Base-by-base conservation (phyloP, 2,329 filamentous ascomycete genomes). In the Pyrenochaeta sp. region DNA sequence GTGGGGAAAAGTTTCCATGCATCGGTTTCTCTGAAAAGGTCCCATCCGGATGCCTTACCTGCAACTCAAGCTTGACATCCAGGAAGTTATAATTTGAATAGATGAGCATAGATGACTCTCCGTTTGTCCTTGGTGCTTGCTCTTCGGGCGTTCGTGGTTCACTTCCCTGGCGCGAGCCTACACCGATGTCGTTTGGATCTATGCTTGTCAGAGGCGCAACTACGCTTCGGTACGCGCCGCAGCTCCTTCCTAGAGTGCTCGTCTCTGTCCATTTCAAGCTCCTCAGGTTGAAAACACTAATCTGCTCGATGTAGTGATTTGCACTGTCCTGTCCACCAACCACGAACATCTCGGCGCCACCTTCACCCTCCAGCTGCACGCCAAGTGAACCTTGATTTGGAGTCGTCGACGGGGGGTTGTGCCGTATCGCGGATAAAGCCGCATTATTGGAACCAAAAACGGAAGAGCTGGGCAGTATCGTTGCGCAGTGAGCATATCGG, bases 61-160 rank as follows among this genome's bases (percentile, higher is more conserved):
- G 94, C 24, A 99, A 77, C 71, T 99, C 94, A 17, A 99, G 77
- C 69, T 96, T 97, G 55, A 99, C 94, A 61, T 99, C 93, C 41
- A 99, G 72, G 64, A 99, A 99, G 72, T 99, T 97, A 73, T 99
- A 99, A 68, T 99, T 99, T 17, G 93, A 97, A 71, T 99, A 99
- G 31, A 99, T 95, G 51, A 99, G 81, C 91, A 97, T 96, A 3
- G 83, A 79, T 6, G 81, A 79, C 11, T 80, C 81, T 14, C 70
- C 73, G 65, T 37, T 73, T 64, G 51, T 38, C 17, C 52, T 43
- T 42, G 51, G 32, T 10, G 39, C 23, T 53, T 41, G 68, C 68
- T 45, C 73, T 63, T 62, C 63, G 10, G 54, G 38, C 13, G 47
- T 55, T 30, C 55, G 52, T 64, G 70, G 60, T 74, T 79, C 79